phyloP scores from a whole-genome alignment of 2,329 filamentous ascomycete species.

The Apiospora saccharicola region DNA sequence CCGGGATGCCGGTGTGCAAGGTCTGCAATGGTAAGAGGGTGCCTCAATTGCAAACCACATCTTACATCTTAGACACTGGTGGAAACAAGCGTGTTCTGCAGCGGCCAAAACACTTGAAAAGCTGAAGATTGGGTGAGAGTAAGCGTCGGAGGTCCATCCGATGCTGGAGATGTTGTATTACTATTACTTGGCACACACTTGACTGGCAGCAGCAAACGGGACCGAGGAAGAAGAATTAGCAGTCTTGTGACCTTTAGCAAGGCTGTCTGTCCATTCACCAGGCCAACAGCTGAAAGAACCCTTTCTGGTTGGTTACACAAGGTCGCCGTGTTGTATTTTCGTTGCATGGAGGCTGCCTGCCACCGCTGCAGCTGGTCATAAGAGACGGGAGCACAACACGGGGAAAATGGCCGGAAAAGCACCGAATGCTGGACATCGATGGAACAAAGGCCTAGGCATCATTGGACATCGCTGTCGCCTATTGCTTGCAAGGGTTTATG shows the following conservation, averaged over 20 bases:
- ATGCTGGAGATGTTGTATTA: constrained; percentile 1
- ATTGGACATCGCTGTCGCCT: not conserved
- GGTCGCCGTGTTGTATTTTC: not conserved
- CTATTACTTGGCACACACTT: not conserved
- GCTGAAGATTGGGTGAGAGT: not conserved
- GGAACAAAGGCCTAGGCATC: not conserved
- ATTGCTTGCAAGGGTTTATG: not conserved
- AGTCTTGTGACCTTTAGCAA: not conserved
- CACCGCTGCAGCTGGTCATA: not conserved
- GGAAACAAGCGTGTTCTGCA: not conserved
- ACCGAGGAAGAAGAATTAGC: not conserved
- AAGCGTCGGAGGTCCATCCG: not conserved
- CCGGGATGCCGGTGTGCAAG: not conserved
- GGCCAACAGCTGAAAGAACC: not conserved
- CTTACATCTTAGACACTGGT: constrained; percentile 15
- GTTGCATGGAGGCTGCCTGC: constrained; percentile 3
- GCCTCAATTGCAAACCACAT: not conserved
- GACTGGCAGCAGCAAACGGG: not conserved
- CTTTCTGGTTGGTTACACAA: not conserved
- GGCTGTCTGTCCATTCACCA: not conserved
- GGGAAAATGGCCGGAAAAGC: not conserved
- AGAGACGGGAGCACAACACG: not conserved
- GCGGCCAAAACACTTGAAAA: not conserved
- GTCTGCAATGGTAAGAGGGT: not conserved
- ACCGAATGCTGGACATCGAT: not conserved